Conservation (phyloP, 2,329 filamentous ascomycete genomes). For the Nothopassalora personata region DNA sequence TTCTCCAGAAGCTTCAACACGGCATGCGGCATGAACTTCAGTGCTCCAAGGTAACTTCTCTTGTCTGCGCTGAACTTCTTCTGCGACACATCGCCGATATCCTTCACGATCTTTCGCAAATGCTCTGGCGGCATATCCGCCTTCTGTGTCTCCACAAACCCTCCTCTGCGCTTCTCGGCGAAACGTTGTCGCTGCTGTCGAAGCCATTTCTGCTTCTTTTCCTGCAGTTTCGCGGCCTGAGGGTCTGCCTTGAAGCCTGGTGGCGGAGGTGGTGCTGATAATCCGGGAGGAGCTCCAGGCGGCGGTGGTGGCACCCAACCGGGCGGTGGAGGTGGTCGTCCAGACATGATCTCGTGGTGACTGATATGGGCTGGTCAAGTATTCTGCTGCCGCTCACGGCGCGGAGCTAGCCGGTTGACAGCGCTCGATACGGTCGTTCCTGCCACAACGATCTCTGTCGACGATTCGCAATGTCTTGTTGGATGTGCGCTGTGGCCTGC, state of each 20-base stretch:
- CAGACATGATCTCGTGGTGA: constrained; percentile 45
- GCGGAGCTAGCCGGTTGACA: constrained; percentile 18
- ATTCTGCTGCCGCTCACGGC: constrained; percentile 21
- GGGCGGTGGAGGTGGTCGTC: constrained; percentile 60
- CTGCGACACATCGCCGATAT: constrained; percentile 98
- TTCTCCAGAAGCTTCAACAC: constrained; percentile 96
- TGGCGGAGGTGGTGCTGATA: constrained; percentile 59
- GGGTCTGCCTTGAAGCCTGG: constrained; percentile 83
- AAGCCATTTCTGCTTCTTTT: constrained; percentile 99
- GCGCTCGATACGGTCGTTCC: not conserved
- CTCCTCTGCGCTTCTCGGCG: constrained; percentile 91
- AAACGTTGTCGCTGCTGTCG: constrained; percentile 86
- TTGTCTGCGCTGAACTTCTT: constrained; percentile 99
- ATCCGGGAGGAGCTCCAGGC: constrained; percentile 46
- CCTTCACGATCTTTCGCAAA: constrained; percentile 93
- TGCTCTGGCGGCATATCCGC: constrained; percentile 98
- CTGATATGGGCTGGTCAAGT: constrained; percentile 1
- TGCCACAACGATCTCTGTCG: not conserved
- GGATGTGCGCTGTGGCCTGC: constrained; percentile 29
- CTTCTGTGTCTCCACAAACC: constrained; percentile 97
- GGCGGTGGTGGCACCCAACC: constrained; percentile 52
- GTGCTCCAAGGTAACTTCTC: constrained; percentile 88
- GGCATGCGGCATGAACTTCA: constrained; percentile 99
- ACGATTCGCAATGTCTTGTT: not conserved
- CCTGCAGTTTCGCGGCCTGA: constrained; percentile 86